A percentile compares a stretch with the other conserved stretches of the same genome.
These are phyloP conservation scores for Endocladia muricata DNA, from an alignment of 31 red algal genomes.

Conservation along the genomic window DNA sequence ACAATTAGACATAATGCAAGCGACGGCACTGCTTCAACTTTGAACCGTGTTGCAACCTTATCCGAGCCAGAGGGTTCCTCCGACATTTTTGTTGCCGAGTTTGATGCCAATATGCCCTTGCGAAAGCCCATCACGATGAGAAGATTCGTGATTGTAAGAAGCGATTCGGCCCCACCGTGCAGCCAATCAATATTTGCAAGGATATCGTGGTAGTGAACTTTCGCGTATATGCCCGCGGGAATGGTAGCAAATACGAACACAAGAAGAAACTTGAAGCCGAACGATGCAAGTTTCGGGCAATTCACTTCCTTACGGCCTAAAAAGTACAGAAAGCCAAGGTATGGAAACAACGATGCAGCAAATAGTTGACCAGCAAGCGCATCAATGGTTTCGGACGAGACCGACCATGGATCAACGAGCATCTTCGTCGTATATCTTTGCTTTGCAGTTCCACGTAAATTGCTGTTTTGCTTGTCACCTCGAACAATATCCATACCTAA, in stretches of 20 bases:
- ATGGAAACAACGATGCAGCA: conserved; percentile 66
- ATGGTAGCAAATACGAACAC: conserved; percentile 88
- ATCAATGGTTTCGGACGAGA: conserved; percentile 50
- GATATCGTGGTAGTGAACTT: conserved; percentile 64
- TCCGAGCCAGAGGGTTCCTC: not conserved
- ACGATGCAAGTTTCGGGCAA: conserved; percentile 44
- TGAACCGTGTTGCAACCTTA: not conserved
- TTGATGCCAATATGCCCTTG: not conserved
- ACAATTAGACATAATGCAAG: not conserved
- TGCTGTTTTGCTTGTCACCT: too few species aligned
- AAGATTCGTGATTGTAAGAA: conserved; percentile 79
- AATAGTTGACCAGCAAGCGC: conserved; percentile 59
- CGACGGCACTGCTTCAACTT: not conserved
- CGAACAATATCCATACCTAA: too few species aligned
- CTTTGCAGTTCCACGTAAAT: too few species aligned
- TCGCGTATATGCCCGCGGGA: conserved; percentile 77
- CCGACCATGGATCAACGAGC: conserved; percentile 72
- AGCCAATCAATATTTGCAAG: conserved; percentile 90
- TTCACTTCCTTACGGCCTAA: conserved; percentile 28
- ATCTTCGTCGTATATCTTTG: conserved; percentile 40
- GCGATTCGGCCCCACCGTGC: conserved; percentile 80
- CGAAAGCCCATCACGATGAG: conserved; percentile 75
- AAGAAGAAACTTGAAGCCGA: conserved; percentile 79
- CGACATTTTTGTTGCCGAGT: not conserved
- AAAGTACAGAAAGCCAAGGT: conserved; percentile 70